Evolutionary conservation across 2,329 filamentous ascomycete genomes (phyloP).

Genomic region (Fusarium sp.): DNA sequence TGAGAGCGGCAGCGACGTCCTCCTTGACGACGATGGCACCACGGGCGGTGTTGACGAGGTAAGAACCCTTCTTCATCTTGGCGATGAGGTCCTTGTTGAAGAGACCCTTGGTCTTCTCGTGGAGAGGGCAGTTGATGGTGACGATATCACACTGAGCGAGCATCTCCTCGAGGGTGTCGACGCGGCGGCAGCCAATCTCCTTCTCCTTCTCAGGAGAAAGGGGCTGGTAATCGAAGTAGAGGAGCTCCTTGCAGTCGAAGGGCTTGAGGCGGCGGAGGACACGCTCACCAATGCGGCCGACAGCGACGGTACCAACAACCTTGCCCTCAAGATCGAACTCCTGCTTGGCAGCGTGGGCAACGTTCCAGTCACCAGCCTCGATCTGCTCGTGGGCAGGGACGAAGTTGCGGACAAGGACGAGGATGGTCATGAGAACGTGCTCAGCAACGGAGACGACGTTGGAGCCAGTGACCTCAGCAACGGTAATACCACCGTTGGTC

Average conservation of each 20-base stretch:
- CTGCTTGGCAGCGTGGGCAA: conserved; percentile 96
- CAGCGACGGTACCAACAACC: conserved; percentile 96
- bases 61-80: conserved; percentile 99
- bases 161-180: conserved; percentile 92
- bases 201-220: conserved; percentile 85
- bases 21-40: conserved; percentile 99
- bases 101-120: conserved; percentile 95
- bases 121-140: conserved; percentile 99
- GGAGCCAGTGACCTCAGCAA: conserved; percentile 96
- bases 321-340: conserved; percentile 98
- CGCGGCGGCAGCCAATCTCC: conserved; percentile 94
- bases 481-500: conserved; percentile 97
- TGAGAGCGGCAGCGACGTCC: conserved; percentile 93
- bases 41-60: conserved; percentile 98
- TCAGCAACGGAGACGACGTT: conserved; percentile 99
- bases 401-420: conserved; percentile 96
- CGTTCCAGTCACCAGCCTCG: conserved; percentile 89
- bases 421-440: conserved; percentile 99
- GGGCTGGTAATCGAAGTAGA: conserved; percentile 99
- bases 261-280: conserved; percentile 95
- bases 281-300: conserved; percentile 97
- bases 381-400: conserved; percentile 97
- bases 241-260: conserved; percentile 99
- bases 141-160: conserved; percentile 94
- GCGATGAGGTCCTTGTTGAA: conserved; percentile 99